phyloP scores from a whole-genome alignment of 1,284 basidiomycete species.

The Irpex sp. region DNA sequence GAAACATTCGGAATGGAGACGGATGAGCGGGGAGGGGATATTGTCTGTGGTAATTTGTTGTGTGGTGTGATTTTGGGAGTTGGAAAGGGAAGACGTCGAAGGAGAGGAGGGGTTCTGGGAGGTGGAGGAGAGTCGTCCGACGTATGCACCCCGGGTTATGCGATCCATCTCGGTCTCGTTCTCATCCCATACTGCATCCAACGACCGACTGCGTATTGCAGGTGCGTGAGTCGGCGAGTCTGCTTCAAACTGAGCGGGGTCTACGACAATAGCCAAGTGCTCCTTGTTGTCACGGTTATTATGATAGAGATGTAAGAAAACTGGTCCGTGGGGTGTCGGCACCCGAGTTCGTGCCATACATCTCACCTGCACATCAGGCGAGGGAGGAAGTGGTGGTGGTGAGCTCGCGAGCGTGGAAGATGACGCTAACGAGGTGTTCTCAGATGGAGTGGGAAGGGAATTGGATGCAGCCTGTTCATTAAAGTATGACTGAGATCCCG shows the following conservation, averaged over 20 bases:
- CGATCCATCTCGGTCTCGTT: slow-evolving; percentile 93
- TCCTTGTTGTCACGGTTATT: slow-evolving; percentile 92
- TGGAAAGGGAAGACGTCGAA: slow-evolving; percentile 20
- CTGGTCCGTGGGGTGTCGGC: slow-evolving; percentile 92
- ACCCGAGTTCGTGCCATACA: slow-evolving; percentile 98
- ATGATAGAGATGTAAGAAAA: slow-evolving; percentile 93
- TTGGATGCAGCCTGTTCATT: neutral
- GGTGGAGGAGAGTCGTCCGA: slow-evolving; percentile 72
- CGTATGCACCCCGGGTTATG: slow-evolving; percentile 90
- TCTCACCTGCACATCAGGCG: slow-evolving; percentile 55
- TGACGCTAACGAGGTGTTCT: neutral
- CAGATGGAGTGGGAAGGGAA: neutral
- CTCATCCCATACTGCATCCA: slow-evolving; percentile 86
- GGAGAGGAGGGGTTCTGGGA: slow-evolving; percentile 47
- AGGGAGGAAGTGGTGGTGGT: slow-evolving; percentile 8
- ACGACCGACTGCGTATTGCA: slow-evolving; percentile 75
- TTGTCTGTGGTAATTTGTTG: slow-evolving; percentile 22
- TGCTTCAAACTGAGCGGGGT: slow-evolving; percentile 71
- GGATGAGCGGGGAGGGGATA: slow-evolving; percentile 78
- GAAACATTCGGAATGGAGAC: slow-evolving; percentile 98
- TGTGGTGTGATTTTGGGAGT: slow-evolving; percentile 28
- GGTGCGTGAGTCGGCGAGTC: slow-evolving; percentile 39
- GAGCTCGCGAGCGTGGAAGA: slow-evolving; percentile 9
- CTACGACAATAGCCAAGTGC: slow-evolving; percentile 96
- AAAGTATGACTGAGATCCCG: neutral